Evolutionary conservation across 177 flowering plant genomes (phyloP).

Genomic region (Vitis hybrid): DNA sequence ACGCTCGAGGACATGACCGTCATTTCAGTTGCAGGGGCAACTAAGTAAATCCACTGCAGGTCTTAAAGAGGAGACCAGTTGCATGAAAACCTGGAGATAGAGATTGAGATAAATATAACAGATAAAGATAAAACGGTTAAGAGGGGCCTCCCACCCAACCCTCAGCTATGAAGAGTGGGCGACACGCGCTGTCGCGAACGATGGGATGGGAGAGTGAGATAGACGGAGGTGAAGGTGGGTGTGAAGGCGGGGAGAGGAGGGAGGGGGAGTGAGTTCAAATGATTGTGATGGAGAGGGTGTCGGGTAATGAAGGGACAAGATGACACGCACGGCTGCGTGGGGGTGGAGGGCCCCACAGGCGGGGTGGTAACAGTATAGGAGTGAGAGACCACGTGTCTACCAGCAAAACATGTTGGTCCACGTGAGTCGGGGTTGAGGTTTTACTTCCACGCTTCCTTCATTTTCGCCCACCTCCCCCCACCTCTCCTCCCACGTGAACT

Average conservation of each 20-base stretch:
- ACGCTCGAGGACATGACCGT: too few species aligned
- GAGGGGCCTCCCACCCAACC: too few species aligned
- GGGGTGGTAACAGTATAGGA: slow-evolving; percentile 8
- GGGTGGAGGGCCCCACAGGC: slow-evolving; percentile 29
- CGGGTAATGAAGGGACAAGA: slow-evolving; percentile 47
- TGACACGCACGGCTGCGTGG: slow-evolving; percentile 49
- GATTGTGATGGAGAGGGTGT: slow-evolving; percentile 41
- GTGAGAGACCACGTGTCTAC: slow-evolving; percentile 31
- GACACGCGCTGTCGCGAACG: too few species aligned
- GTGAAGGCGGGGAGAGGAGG: not conserved
- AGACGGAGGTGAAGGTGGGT: not conserved
- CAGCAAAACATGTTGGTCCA: slow-evolving; percentile 49
- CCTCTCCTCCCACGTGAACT: slow-evolving; percentile 50
- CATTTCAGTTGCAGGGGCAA: too few species aligned
- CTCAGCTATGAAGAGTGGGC: too few species aligned
- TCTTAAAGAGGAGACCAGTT: not conserved
- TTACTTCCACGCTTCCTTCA: slow-evolving; percentile 25
- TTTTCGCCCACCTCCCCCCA: slow-evolving; percentile 11
- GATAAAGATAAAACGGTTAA: too few species aligned
- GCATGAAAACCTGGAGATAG: slow-evolving; percentile 21
- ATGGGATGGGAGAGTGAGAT: not conserved
- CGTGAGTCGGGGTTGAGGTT: slow-evolving; percentile 37
- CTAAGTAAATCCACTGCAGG: too few species aligned
- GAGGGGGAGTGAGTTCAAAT: slow-evolving; percentile 18
- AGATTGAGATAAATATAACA: not conserved